These are phyloP conservation scores for Chrysoporthe cubensis DNA, from an alignment of 2,329 filamentous ascomycete genomes.

Conservation along the genomic window DNA sequence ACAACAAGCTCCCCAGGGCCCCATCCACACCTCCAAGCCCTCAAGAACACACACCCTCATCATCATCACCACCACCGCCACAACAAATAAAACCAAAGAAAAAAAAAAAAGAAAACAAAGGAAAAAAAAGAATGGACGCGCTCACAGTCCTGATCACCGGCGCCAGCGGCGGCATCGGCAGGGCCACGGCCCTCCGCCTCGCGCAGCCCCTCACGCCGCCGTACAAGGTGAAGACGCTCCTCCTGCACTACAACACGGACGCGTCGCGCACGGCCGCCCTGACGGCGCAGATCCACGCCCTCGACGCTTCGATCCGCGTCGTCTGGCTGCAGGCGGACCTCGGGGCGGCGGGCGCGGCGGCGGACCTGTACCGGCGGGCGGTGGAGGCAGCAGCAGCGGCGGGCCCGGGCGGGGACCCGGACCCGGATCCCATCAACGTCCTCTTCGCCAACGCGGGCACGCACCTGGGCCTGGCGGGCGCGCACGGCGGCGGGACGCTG, in stretches of 20 bases:
- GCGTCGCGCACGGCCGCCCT: neutral
- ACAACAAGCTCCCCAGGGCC: neutral
- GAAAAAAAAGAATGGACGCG: neutral
- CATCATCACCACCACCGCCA: neutral
- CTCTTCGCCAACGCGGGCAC: constrained; percentile 26
- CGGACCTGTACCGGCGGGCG: neutral
- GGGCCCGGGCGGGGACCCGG: neutral
- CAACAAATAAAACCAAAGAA: neutral
- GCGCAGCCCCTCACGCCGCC: constrained; percentile 8
- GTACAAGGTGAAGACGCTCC: constrained; percentile 19
- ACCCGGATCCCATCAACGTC: constrained; percentile 17
- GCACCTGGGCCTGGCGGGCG: constrained; percentile 8
- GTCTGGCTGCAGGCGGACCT: constrained; percentile 25
- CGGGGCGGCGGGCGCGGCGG: neutral
- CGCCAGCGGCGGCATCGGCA: constrained; percentile 25
- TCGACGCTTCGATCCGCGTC: constrained; percentile 12
- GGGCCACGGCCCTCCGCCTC: constrained; percentile 24
- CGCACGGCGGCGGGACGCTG: constrained; percentile 15
- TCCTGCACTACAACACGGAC: constrained; percentile 24
- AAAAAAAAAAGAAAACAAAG: too few species aligned
- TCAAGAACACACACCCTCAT: neutral
- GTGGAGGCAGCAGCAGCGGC: neutral
- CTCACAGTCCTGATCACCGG: constrained; percentile 23
- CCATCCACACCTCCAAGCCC: neutral
- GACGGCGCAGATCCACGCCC: constrained; percentile 8